phyloP scores from a whole-genome alignment of 2,329 filamentous ascomycete species.

The Grosmannia clavigera region DNA sequence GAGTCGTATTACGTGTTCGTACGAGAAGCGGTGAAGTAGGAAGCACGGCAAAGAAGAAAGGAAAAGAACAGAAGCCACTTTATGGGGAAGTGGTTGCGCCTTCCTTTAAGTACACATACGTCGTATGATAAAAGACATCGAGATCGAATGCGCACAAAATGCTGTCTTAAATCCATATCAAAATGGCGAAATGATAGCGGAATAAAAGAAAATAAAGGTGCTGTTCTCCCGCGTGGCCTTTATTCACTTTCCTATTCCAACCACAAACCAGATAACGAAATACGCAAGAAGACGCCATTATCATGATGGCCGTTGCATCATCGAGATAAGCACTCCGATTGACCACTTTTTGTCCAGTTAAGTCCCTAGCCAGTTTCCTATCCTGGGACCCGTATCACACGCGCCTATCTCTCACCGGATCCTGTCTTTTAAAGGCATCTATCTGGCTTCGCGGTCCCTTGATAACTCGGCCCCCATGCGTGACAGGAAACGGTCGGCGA shows the following conservation, averaged over 20 bases:
- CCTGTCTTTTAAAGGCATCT: background rate
- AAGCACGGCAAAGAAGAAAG: background rate
- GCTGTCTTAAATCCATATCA: background rate
- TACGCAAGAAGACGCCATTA: slow-evolving; percentile 2
- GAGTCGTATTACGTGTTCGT: background rate
- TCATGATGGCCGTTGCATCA: slow-evolving; percentile 1
- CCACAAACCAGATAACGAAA: background rate
- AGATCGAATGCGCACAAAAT: background rate
- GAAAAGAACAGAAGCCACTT: background rate
- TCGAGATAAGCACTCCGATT: background rate
- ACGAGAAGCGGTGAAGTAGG: background rate
- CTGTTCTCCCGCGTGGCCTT: background rate
- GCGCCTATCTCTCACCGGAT: background rate
- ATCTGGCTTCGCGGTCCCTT: background rate
- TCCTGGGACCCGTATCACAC: background rate
- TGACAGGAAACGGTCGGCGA: background rate
- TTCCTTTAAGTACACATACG: background rate
- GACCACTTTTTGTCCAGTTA: background rate
- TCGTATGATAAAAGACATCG: background rate
- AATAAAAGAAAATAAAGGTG: background rate
- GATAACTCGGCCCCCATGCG: background rate
- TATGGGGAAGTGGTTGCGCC: background rate
- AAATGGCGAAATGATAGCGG: background rate
- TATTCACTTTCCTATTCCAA: background rate
- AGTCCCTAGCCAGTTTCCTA: background rate